Conservation (phyloP, 2,329 filamentous ascomycete species). For the Westerdykella ornata region DNA sequence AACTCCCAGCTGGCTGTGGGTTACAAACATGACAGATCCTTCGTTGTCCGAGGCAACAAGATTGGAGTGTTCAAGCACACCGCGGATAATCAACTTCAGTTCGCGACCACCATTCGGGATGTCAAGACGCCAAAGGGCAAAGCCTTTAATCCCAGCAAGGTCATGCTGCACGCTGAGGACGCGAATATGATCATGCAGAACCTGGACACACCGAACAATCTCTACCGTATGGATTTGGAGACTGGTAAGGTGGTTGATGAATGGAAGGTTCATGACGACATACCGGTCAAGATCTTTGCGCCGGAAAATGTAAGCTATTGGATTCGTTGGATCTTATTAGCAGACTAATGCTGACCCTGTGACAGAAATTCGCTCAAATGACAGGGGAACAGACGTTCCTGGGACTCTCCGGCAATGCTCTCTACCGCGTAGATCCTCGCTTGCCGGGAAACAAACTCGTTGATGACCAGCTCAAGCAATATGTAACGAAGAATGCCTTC, state of each 20-base stretch:
- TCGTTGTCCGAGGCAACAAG: slow-evolving; percentile 93
- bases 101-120: slow-evolving; percentile 94
- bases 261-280: slow-evolving; percentile 97
- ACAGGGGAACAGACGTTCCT: slow-evolving; percentile 92
- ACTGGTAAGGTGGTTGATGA: slow-evolving; percentile 97
- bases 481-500: slow-evolving; percentile 94
- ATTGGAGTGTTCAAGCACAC: slow-evolving; percentile 99
- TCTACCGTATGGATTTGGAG: slow-evolving; percentile 96
- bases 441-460: slow-evolving; percentile 87
- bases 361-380: slow-evolving; percentile 90
- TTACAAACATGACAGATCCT: slow-evolving; percentile 94
- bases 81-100: slow-evolving; percentile 83
- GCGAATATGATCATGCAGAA: slow-evolving; percentile 86
- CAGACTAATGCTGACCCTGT: slow-evolving; percentile 19
- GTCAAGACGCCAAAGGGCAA: slow-evolving; percentile 77
- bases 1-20: slow-evolving; percentile 94
- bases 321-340: no score
- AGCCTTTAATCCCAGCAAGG: slow-evolving; percentile 88
- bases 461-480: slow-evolving; percentile 88
- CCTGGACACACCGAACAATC: slow-evolving; percentile 70
- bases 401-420: slow-evolving; percentile 83
- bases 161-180: slow-evolving; percentile 91
- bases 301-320: slow-evolving; percentile 63
- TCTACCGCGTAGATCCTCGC: slow-evolving; percentile 91
- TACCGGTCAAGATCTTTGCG: slow-evolving; percentile 83